Percentiles rank a stretch among this genome's conserved stretches.
Evolutionary conservation across 1,284 basidiomycete genomes (phyloP).

Genomic region (Termitomyces sp.): DNA sequence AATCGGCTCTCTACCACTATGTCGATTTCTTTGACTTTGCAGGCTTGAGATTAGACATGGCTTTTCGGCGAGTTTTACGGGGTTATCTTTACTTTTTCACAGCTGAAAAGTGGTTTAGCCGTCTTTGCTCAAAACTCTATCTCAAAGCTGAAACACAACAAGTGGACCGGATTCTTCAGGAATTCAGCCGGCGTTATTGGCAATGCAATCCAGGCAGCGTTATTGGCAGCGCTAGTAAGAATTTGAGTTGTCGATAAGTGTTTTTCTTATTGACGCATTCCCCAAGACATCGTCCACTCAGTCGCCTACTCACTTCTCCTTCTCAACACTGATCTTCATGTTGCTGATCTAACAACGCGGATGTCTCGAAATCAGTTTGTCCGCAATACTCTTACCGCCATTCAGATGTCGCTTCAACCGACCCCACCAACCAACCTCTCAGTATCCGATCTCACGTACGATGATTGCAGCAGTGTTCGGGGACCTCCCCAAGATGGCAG

Average conservation of each 20-base stretch:
- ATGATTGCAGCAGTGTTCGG: conserved; percentile 58
- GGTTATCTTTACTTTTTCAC: background rate
- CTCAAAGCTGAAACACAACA: conserved; percentile 97
- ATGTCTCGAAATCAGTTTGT: conserved; percentile 97
- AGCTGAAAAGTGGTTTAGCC: conserved; percentile 39
- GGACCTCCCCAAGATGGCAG: conserved; percentile 43
- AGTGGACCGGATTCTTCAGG: conserved; percentile 92
- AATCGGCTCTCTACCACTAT: conserved; percentile 72
- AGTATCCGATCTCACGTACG: conserved; percentile 56
- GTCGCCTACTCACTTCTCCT: conserved; percentile 90
- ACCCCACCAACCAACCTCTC: conserved; percentile 44
- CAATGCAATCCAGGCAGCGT: conserved; percentile 81
- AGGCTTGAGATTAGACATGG: conserved; percentile 77
- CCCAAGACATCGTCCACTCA: conserved; percentile 82
- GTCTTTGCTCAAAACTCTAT: conserved; percentile 86
- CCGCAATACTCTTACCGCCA: conserved; percentile 83
- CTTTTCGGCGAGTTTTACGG: conserved; percentile 67
- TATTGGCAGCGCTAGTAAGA: conserved; percentile 79
- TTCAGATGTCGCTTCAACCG: conserved; percentile 70
- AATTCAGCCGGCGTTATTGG: conserved; percentile 86
- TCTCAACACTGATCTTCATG: conserved; percentile 95
- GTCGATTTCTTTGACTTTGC: conserved; percentile 89
- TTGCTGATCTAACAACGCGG: conserved; percentile 82
- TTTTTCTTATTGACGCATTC: background rate
- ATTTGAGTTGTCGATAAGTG: conserved; percentile 1